Evolutionary conservation across 2,329 filamentous ascomycete genomes (phyloP).

Genomic region (Xylaria sp.): DNA sequence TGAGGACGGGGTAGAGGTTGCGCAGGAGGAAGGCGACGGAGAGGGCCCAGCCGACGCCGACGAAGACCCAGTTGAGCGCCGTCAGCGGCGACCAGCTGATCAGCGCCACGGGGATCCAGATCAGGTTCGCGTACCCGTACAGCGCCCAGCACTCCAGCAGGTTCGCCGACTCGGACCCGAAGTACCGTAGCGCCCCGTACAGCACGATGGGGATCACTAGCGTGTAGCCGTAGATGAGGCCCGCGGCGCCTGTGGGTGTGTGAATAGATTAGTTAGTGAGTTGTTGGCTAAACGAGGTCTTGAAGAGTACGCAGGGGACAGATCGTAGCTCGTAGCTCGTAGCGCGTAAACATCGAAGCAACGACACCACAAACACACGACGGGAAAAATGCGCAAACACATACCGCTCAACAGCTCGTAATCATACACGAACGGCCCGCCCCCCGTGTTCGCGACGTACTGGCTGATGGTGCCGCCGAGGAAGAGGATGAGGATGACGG

Average conservation of each 20-base stretch:
- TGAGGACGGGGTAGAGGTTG: slow-evolving; percentile 89
- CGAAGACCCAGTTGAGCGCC: slow-evolving; percentile 92
- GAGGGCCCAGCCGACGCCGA: slow-evolving; percentile 81
- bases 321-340: neutral
- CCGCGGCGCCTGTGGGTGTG: slow-evolving; percentile 70
- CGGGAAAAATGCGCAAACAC: slow-evolving; percentile 2
- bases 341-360: too few species aligned
- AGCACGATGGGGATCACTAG: slow-evolving; percentile 81
- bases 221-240: slow-evolving; percentile 95
- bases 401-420: slow-evolving; percentile 84
- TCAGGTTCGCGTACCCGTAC: slow-evolving; percentile 94
- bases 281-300: neutral
- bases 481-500: slow-evolving; percentile 94
- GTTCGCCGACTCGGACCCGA: slow-evolving; percentile 91
- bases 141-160: slow-evolving; percentile 93
- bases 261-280: slow-evolving; percentile 19
- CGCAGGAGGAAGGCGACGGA: slow-evolving; percentile 84
- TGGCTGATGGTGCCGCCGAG: slow-evolving; percentile 93
- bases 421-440: slow-evolving; percentile 84
- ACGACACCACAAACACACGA: neutral
- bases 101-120: slow-evolving; percentile 94
- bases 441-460: slow-evolving; percentile 74
- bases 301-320: neutral
- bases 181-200: slow-evolving; percentile 91
- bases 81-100: slow-evolving; percentile 88